phyloP scores from a whole-genome alignment of 106 monocot species.

The Dendrobium nobile region DNA sequence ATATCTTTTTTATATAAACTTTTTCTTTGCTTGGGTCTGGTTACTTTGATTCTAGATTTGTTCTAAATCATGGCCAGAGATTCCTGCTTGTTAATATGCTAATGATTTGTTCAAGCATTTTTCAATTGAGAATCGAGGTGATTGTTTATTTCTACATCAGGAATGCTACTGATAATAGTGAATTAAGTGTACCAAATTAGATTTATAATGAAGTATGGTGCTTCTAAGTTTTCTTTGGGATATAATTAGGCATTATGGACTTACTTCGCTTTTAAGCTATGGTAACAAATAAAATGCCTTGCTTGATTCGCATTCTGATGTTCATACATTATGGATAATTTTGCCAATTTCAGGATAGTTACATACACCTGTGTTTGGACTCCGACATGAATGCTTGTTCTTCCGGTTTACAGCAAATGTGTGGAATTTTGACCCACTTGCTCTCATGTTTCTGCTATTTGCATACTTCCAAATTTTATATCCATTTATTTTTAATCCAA shows the following conservation, averaged over 20 bases:
- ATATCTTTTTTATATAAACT: neutral
- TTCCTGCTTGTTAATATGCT: conserved; percentile 1
- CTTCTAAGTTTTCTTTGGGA: neutral
- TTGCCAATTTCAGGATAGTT: no score
- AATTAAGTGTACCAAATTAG: neutral
- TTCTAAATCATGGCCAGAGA: neutral
- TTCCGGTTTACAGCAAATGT: no score
- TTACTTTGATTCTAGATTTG: conserved; percentile 4
- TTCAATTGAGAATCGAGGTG: neutral
- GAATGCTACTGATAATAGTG: neutral
- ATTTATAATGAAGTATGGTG: neutral
- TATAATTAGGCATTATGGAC: neutral
- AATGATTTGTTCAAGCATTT: neutral
- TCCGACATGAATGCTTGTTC: no score
- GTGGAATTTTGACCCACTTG: no score
- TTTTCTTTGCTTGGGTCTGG: neutral
- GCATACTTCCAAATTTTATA: no score
- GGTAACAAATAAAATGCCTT: neutral
- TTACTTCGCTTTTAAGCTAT: neutral
- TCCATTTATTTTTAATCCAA: no score
- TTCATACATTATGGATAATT: no score
- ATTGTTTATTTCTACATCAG: neutral
- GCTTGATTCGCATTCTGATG: neutral
- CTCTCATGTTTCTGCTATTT: no score
- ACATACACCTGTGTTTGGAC: no score